Conservation (phyloP, 2,329 filamentous ascomycete species). For the Botryotinia narcissicola region DNA sequence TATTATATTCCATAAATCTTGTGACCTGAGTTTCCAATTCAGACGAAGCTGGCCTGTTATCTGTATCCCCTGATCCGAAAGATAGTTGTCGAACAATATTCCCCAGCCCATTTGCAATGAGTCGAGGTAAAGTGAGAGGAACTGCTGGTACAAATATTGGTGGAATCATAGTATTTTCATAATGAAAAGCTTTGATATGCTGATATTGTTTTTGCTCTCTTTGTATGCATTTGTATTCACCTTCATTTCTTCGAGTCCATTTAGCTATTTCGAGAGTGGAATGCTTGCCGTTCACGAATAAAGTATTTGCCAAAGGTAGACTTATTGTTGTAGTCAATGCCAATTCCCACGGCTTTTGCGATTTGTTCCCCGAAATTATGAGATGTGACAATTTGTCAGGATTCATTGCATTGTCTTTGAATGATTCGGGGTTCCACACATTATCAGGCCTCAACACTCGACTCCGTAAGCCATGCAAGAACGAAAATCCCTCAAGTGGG, state of each 20-base stretch:
- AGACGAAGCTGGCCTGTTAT: conserved; percentile 58
- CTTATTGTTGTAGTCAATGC: conserved; percentile 30
- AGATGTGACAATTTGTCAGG: conserved; percentile 28
- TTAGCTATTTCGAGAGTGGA: conserved; percentile 55
- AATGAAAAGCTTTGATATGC: conserved; percentile 24
- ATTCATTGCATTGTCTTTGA: not conserved
- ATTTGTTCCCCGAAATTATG: conserved; percentile 26
- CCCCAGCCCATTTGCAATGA: conserved; percentile 65
- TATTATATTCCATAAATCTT: conserved; percentile 48
- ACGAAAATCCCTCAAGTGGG: conserved; percentile 47
- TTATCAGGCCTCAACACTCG: conserved; percentile 39
- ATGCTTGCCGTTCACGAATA: conserved; percentile 67
- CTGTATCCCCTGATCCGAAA: conserved; percentile 42
- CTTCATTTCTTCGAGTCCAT: conserved; percentile 38
- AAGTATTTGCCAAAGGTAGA: conserved; percentile 72
- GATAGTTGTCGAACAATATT: conserved; percentile 72
- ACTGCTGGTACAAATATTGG: conserved; percentile 48
- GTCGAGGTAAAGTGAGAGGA: conserved; percentile 61
- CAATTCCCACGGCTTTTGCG: not conserved
- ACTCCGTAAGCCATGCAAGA: conserved; percentile 47
- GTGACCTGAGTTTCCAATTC: conserved; percentile 68
- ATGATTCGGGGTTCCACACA: conserved; percentile 7
- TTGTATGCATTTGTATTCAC: conserved; percentile 22
- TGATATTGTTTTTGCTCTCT: conserved; percentile 26
- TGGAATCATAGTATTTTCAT: conserved; percentile 12